A percentile compares a stretch with the other conserved stretches of the same genome.
Conservation (phyloP, 2,329 filamentous ascomycete species). For the Ascochyta rabiei region DNA sequence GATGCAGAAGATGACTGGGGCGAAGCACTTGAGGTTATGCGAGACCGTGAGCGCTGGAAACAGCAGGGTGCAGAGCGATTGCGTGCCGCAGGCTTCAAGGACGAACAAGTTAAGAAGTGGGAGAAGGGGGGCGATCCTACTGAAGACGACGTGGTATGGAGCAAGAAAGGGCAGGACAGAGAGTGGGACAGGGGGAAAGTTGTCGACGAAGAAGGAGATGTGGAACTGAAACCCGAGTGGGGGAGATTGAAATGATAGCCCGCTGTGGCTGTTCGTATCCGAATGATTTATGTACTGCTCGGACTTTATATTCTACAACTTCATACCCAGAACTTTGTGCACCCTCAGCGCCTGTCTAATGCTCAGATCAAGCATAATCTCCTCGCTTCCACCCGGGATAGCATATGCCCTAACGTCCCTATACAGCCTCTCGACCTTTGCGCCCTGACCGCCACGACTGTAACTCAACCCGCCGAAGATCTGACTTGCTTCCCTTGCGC, state of each 20-base stretch:
- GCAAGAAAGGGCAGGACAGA: conserved; percentile 68
- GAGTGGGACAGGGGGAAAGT: conserved; percentile 73
- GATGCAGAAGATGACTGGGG: conserved; percentile 74
- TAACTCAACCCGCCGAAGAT: conserved; percentile 97
- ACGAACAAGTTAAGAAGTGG: conserved; percentile 75
- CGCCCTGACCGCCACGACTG: conserved; percentile 90
- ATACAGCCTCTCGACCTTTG: conserved; percentile 92
- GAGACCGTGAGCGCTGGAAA: conserved; percentile 80
- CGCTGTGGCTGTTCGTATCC: neutral
- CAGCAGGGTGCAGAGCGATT: conserved; percentile 77
- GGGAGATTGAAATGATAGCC: conserved; percentile 35
- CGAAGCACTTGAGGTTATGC: conserved; percentile 75
- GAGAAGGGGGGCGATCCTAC: conserved; percentile 66
- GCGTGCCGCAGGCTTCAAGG: conserved; percentile 77
- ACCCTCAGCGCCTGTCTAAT: conserved; percentile 90
- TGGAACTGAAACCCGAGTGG: conserved; percentile 60
- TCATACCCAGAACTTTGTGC: conserved; percentile 92
- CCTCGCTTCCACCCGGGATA: conserved; percentile 90
- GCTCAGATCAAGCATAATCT: conserved; percentile 98
- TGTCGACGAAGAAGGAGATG: conserved; percentile 60
- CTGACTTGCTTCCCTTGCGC: conserved; percentile 92
- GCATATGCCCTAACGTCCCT: conserved; percentile 95
- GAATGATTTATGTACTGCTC: neutral
- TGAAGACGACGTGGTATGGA: conserved; percentile 74
- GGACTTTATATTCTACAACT: conserved; percentile 65